phyloP scores from a whole-genome alignment of 139 green algal genomes.

The Edaphochlamys debaryana region DNA sequence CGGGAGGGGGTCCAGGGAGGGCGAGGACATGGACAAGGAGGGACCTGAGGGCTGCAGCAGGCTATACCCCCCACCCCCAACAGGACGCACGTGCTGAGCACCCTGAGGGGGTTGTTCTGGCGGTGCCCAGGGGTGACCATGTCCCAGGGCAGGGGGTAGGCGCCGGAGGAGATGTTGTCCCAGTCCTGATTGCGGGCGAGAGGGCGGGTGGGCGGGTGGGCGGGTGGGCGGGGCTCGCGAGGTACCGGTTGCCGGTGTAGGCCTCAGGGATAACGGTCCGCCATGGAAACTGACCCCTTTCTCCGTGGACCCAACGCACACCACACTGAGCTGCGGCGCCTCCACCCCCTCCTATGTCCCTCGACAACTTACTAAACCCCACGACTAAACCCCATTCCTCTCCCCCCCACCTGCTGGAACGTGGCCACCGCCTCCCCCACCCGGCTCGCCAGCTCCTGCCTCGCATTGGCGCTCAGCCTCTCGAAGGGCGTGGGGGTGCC shows the following conservation, averaged over 20 bases:
- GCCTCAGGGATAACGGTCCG: background rate
- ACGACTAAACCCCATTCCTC: too few relatives aligned
- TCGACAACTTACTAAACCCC: too few relatives aligned
- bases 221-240: background rate
- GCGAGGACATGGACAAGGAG: too few relatives aligned
- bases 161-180: slow-evolving; percentile 41
- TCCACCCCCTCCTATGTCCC: too few relatives aligned
- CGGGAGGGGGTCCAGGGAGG: too few relatives aligned
- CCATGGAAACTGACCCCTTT: too few relatives aligned
- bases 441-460: slow-evolving; percentile 40
- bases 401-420: slow-evolving; percentile 37
- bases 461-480: background rate
- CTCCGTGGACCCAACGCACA: too few relatives aligned
- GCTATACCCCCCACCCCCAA: too few relatives aligned
- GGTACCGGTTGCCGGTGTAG: too few relatives aligned
- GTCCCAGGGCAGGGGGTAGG: slow-evolving; percentile 86
- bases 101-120: slow-evolving; percentile 85
- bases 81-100: slow-evolving; percentile 50
- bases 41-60: too few relatives aligned
- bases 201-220: background rate
- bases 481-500: background rate
- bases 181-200: slow-evolving; percentile 43
- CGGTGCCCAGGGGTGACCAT: slow-evolving; percentile 77
- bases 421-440: slow-evolving; percentile 46
- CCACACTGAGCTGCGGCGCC: too few relatives aligned